phyloP scores from a whole-genome alignment of 2,329 filamentous ascomycete genomes.

The Scytalidium lignicola region DNA sequence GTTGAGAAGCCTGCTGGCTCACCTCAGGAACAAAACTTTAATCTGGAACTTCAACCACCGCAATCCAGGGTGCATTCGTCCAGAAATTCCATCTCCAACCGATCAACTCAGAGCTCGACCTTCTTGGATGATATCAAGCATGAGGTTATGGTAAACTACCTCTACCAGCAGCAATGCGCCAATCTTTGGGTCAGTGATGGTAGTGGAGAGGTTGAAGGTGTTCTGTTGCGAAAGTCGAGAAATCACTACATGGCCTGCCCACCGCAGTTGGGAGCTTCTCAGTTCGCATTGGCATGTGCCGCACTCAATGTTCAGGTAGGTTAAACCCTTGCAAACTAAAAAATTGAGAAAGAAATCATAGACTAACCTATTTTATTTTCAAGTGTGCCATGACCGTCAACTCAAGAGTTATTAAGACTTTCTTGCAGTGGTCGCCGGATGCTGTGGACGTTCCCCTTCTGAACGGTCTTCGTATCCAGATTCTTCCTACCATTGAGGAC shows the following conservation, averaged over 20 bases:
- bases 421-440: slow-evolving; percentile 66
- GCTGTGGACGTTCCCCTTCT: slow-evolving; percentile 70
- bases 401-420: slow-evolving; percentile 73
- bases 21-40: slow-evolving; percentile 29
- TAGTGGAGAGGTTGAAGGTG: slow-evolving; percentile 64
- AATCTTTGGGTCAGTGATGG: slow-evolving; percentile 69
- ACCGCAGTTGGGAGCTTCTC: slow-evolving; percentile 54
- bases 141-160: slow-evolving; percentile 78
- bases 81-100: slow-evolving; percentile 43
- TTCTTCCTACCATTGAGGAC: slow-evolving; percentile 67
- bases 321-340: background rate
- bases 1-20: slow-evolving; percentile 16
- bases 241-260: slow-evolving; percentile 72
- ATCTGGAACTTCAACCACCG: slow-evolving; percentile 45
- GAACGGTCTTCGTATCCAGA: slow-evolving; percentile 73
- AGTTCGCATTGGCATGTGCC: slow-evolving; percentile 59
- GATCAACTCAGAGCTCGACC: slow-evolving; percentile 46
- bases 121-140: slow-evolving; percentile 70
- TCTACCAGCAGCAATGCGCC: slow-evolving; percentile 74
- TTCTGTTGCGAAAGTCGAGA: slow-evolving; percentile 62
- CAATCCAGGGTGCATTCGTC: slow-evolving; percentile 44
- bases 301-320: slow-evolving; percentile 67
- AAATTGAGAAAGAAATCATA: background rate
- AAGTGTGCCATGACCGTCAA: slow-evolving; percentile 78
- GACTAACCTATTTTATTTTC: slow-evolving; percentile 11